Percentiles rank a stretch among this genome's conserved stretches.
phyloP scores from a whole-genome alignment of 768 basidiomycete species.

The Termitomyces titanicus region DNA sequence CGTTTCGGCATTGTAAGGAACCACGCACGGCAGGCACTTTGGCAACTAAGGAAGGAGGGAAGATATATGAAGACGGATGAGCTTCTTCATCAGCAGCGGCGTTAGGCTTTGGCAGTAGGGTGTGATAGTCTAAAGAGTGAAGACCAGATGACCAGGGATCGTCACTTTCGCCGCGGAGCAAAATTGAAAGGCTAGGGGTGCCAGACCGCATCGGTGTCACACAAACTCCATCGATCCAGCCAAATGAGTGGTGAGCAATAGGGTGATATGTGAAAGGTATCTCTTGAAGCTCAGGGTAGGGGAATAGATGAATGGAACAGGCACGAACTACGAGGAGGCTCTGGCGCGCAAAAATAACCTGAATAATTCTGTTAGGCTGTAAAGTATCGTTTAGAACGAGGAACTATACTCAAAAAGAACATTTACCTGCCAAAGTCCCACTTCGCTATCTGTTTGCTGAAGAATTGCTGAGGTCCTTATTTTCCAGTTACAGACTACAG shows the following conservation, averaged over 20 bases:
- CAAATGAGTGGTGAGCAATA: slow-evolving; percentile 49
- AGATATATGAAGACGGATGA: slow-evolving; percentile 29
- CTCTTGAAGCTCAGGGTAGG: slow-evolving; percentile 35
- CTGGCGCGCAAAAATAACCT: slow-evolving; percentile 44
- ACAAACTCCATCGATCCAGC: slow-evolving; percentile 64
- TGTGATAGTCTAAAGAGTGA: slow-evolving; percentile 51
- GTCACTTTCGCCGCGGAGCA: slow-evolving; percentile 55
- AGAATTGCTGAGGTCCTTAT: slow-evolving; percentile 43
- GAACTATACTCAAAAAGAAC: background rate
- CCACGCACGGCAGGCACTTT: slow-evolving; percentile 42
- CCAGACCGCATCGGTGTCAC: slow-evolving; percentile 23
- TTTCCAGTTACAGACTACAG: slow-evolving; percentile 55
- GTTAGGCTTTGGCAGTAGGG: slow-evolving; percentile 32
- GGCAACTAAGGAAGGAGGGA: slow-evolving; percentile 42
- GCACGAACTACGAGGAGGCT: slow-evolving; percentile 57
- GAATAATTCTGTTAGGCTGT: slow-evolving; percentile 49
- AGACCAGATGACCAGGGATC: slow-evolving; percentile 55
- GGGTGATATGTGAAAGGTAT: slow-evolving; percentile 27
- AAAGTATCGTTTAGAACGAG: background rate
- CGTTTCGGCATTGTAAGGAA: slow-evolving; percentile 48
- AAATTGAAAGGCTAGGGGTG: slow-evolving; percentile 36
- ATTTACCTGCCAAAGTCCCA: slow-evolving; percentile 28
- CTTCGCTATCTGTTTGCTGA: slow-evolving; percentile 29
- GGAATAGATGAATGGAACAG: slow-evolving; percentile 55
- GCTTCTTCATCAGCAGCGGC: background rate